Evolutionary conservation across 495 filamentous ascomycete genomes (phyloP), one percentile per base, ranked within the genome.

Genomic region (Penicillium canescens): DNA sequence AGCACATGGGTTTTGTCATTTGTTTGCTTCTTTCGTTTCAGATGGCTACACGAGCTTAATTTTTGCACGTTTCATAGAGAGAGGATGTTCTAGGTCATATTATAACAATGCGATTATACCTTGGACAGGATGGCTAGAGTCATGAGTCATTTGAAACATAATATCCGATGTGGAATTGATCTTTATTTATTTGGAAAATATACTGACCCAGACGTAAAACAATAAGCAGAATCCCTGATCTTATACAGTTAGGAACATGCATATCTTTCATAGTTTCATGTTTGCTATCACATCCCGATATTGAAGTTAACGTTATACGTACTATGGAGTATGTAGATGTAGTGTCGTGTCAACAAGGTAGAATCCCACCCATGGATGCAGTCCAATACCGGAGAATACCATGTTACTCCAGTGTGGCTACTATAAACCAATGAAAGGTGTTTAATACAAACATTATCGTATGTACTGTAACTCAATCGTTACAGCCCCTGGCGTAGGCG

Each of bases 401-500:
- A 7, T 2, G 6, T 35, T 42, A 51, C 39, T 6, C 3, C 7
- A 16, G 12, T 6, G 20, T 10, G 24, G 18, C 49, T 6, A 3
- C 1, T 20, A 10, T 34, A 4, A 43, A 35, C 56, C 53, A 50
- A 55, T 38, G 11, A 2, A 12, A 21, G 2, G 1, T 1, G 3
- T 47, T 9, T 7, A 35, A 52, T 49, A 48, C 41, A 26, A 3
- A 12, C 28, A 28, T 16, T 13, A 9, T 18, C 7, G 50, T 46
- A 53, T 34, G 1, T 8, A 0, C 21, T 3, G 28, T 31, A 31
- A 31, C 28, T 31, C 9, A 10, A 18, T 18, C 18, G n/a, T 14
- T 44, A 36, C 50, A 36, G 33, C 63, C 62, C 63, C 63, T 66
- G 63, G 52, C n/a, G 34, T 59, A 64, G 60, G 63, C 63, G 63